phyloP scores from a whole-genome alignment of 352 stramenopile species.

The Globisporangium mamillatum region DNA sequence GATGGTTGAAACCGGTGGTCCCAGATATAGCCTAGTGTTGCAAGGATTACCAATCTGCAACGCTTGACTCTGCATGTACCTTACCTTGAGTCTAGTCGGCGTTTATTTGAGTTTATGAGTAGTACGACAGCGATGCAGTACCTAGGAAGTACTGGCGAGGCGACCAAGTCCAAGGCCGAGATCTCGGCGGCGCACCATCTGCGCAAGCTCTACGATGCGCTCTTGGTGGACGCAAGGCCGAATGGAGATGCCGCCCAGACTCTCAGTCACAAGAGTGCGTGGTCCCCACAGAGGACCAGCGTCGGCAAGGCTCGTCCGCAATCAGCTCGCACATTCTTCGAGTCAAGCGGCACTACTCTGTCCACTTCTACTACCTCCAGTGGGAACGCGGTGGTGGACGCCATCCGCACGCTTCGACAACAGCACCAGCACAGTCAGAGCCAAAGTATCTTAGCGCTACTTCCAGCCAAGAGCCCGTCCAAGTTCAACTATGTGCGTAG shows the following conservation, averaged over 20 bases:
- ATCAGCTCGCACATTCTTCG: constrained; percentile 12
- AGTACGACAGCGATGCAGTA: not conserved
- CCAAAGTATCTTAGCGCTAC: not conserved
- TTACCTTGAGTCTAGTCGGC: too few species aligned
- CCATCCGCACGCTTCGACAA: constrained; percentile 21
- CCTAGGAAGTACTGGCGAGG: constrained; percentile 5
- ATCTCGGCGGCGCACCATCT: constrained; percentile 30
- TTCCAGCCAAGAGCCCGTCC: constrained; percentile 5
- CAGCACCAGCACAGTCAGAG: constrained; percentile 7
- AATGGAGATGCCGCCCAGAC: not conserved
- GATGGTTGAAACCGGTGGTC: too few species aligned
- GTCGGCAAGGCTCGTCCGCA: constrained; percentile 4
- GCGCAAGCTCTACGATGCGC: constrained; percentile 26
- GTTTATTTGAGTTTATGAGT: too few species aligned
- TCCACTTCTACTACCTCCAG: not conserved
- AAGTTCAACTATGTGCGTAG: constrained; percentile 7
- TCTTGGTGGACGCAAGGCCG: constrained; percentile 5
- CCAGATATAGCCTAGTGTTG: too few species aligned
- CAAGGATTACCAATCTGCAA: too few species aligned
- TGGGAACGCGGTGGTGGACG: constrained; percentile 12
- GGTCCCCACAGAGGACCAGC: not conserved
- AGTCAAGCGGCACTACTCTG: not conserved
- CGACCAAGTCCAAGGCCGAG: constrained; percentile 24
- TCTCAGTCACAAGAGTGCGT: not conserved
- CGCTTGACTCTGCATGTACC: too few species aligned